phyloP scores from a whole-genome alignment of 305 asterid species.

The Fraxinus dipetala region DNA sequence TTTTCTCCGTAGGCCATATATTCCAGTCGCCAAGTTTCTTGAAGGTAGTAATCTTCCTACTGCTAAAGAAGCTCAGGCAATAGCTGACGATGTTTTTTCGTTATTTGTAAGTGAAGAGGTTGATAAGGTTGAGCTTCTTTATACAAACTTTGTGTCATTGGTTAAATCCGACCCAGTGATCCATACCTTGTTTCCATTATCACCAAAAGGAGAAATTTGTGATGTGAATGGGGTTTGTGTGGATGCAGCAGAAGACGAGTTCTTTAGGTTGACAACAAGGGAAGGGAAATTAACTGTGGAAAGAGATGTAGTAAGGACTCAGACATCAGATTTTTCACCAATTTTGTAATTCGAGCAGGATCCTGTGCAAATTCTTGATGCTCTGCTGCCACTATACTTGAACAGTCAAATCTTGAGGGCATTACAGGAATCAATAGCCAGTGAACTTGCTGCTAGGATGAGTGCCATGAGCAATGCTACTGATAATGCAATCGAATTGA shows the following conservation, averaged over 20 bases:
- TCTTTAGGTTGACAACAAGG: constrained; percentile 78
- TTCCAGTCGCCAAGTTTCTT: constrained; percentile 62
- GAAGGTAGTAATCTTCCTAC: constrained; percentile 72
- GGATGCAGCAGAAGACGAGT: constrained; percentile 87
- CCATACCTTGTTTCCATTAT: constrained; percentile 70
- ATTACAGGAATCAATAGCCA: constrained; percentile 84
- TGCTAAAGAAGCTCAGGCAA: constrained; percentile 86
- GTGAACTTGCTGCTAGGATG: constrained; percentile 95
- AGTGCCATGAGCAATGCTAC: constrained; percentile 84
- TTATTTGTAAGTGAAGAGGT: constrained; percentile 78
- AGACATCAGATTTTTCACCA: constrained; percentile 67
- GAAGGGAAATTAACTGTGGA: constrained; percentile 71
- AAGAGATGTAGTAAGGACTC: constrained; percentile 65
- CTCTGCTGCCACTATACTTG: constrained; percentile 79
- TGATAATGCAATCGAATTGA: constrained; percentile 78
- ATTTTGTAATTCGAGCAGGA: constrained; percentile 94
- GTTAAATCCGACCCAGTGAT: constrained; percentile 74
- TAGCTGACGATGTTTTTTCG: constrained; percentile 84
- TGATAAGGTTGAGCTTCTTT: constrained; percentile 76
- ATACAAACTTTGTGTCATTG: constrained; percentile 80
- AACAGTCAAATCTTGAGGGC: constrained; percentile 92
- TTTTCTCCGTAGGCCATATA: constrained; percentile 64
- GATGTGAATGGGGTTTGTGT: constrained; percentile 75
- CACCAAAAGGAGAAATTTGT: constrained; percentile 78
- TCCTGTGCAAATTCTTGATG: constrained; percentile 91